Evolutionary conservation across 1,139 yeast genomes (phyloP), one percentile per base, ranked within the genome.

Genomic region (Nakaseomyces kungkrabaensis): DNA sequence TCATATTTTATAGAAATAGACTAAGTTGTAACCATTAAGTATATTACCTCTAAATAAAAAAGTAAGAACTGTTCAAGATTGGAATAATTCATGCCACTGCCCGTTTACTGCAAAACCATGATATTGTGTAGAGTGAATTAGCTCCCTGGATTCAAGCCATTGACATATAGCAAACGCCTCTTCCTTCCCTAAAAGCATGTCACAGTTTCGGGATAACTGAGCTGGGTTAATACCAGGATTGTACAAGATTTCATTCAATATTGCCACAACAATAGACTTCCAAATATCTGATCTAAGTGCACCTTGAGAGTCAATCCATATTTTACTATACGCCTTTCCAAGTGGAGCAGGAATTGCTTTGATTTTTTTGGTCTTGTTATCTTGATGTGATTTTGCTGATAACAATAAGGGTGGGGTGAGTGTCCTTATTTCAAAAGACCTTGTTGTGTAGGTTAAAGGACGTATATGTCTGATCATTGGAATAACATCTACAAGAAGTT

Each of bases 231-330:
- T 72, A 2, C 95, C 95, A 0, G 96, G 96, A 48, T 79, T 72
- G 60, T 79, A 76, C 11, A 81, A 72, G n/a, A 85, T 63, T 46
- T 72, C 72, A 51, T 73, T 68, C 0, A 81, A 52, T 0, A 80
- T 54, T n/a, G 78, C 72, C 31, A 74, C 67, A 0, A 83, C 65
- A 0, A 82, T 63, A 50, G 73, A 75, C 10, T 68, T 66, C 90
- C 95, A 88, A n/a, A 85, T 65, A 0, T 65, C 64, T 27, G 66
- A 68, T 56, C 84, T 80, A 27, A 86, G 72, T 31, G 72, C 67
- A 1, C 95, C 94, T 42, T 72, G 66, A 34, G 82, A 66, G 56
- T 82, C 85, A 8, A 85, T 71, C 96, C 96, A 88, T 9, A 85
- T 67, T 47, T 77, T 77, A 1, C 85, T 76, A 51, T 88, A 82